Evolutionary conservation across 768 basidiomycete species (phyloP), one percentile per base, ranked within the genome.

Genomic region (Pisolithus tinctorius): DNA sequence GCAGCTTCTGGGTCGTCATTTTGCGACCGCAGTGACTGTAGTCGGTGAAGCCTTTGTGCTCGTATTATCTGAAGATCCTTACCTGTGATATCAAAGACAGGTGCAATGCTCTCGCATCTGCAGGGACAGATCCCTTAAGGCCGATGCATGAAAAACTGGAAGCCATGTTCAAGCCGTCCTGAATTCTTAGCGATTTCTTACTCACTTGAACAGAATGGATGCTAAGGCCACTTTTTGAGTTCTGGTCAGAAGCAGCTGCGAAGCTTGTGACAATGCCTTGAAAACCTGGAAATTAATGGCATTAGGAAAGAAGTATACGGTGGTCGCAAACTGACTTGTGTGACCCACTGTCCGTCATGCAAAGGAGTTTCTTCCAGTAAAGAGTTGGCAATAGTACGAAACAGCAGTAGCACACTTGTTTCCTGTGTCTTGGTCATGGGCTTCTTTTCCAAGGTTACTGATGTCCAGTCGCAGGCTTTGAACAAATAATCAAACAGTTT

Each of bases 121-220:
- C 51, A 25, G 73, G 66, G 13, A 83, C 63, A 10, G 73, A 68
- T 30, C 70, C 64, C 37, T 67, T 71, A 41, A 85, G 62, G 20
- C 69, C 66, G 34, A 82, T 63, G 57, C 85, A 88, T 2, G 88
- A 89, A 51, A 85, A 68, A 61, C 87, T 89, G 51, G 8, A 23
- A 41, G 29, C 23, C 6, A 43, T 48, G 42, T n/a, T 59, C 54
- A 43, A 50, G 48, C 27, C 34, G 27, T 13, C 7, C 36, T 20
- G 17, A 38, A 9, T 14, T 52, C 34, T 44, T 45, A 17, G 11
- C 26, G 34, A 30, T 36, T 31, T 11, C 16, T 30, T 16, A 75
- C 87, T 60, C 58, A 98, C 95, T 98, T 98, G 71, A 97, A 84
- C 30, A 89, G 67, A 34, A 93, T 70, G 0, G 93, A 94, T 4